Evolutionary conservation across 2,329 filamentous ascomycete genomes (phyloP), one percentile per base, ranked within the genome.

Genomic region (Cladobotryum protrusum): DNA sequence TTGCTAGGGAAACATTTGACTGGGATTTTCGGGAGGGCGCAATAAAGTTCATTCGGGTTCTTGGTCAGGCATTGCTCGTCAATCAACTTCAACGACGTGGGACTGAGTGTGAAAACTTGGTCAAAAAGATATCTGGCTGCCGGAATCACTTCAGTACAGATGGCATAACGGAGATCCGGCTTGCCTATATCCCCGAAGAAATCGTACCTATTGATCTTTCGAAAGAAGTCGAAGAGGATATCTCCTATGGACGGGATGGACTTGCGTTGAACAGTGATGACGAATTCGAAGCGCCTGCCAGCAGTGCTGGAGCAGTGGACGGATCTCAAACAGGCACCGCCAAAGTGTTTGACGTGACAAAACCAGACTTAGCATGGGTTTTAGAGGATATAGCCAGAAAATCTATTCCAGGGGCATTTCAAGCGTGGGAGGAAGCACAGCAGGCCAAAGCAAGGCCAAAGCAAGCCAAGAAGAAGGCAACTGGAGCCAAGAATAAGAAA

Each of bases 1-100:
- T 96, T 63, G 79, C 85, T 0, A 77, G 78, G 1, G 84, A 95
- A 55, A 85, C 85, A 0, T 95, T 99, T 57, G 89, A 91, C 52
- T 99, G 93, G 93, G 81, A 78, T 4, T 86, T 83, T 58, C 79
- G 83, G 24, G 77, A 78, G 45, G 92, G 91, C 1, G 90, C 91
- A 14, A 80, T 86, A 61, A 95, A 96, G 61, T 87, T 96, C 53
- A 83, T 96, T 24, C 81, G 85, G 13, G 85, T 87, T 24, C 71
- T 97, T 11, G 86, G 89, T 0, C 87, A 89, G 11, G 83, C 85
- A 7, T 69, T 97, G 1, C 72, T 97, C 3, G 74, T 82, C 13
- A 80, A 78, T 53, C 82, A 78, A 53, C 73, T 83, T 55, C 54
- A 52, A 1, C 47, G 57, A 39, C 49, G 40, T 8, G 48, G 50